phyloP scores from a whole-genome alignment of 1,139 yeast genomes.

The Saccharomyces hybrid region DNA sequence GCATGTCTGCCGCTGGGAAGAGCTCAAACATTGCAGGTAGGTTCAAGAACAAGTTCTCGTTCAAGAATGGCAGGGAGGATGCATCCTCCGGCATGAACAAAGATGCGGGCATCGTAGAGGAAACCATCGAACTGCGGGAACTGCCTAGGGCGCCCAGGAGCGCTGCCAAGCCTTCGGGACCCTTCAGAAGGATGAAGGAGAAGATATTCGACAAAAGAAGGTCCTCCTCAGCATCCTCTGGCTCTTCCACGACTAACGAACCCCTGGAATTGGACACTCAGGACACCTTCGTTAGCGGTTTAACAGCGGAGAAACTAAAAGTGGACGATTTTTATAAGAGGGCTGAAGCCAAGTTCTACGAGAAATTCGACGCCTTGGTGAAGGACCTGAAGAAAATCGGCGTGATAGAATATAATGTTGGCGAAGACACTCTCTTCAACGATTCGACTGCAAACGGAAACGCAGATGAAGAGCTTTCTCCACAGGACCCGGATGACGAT shows the following conservation, averaged over 20 bases:
- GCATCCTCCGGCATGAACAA: slow-evolving; percentile 5
- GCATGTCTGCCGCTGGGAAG: slow-evolving; percentile 3
- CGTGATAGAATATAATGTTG: slow-evolving; percentile 4
- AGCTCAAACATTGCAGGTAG: slow-evolving; percentile 12
- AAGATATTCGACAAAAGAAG: slow-evolving; percentile 19
- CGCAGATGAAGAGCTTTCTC: neutral
- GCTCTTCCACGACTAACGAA: slow-evolving; percentile 9
- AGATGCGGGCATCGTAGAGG: slow-evolving; percentile 21
- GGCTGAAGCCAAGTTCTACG: slow-evolving; percentile 44
- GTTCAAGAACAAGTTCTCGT: slow-evolving; percentile 15
- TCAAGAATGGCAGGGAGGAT: slow-evolving; percentile 9
- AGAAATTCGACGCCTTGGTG: slow-evolving; percentile 45
- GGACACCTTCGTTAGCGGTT: slow-evolving; percentile 44
- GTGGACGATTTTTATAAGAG: slow-evolving; percentile 52
- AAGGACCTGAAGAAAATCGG: slow-evolving; percentile 37
- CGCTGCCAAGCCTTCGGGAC: slow-evolving; percentile 6
- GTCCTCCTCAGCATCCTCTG: slow-evolving; percentile 23
- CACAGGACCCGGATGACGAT: slow-evolving; percentile 20
- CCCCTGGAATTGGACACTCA: slow-evolving; percentile 25
- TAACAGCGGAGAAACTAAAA: slow-evolving; percentile 49
- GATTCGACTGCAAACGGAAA: neutral
- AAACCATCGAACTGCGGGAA: slow-evolving; percentile 26
- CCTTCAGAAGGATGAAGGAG: slow-evolving; percentile 12
- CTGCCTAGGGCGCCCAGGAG: slow-evolving; percentile 8
- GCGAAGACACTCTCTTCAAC: slow-evolving; percentile 2